phyloP scores from a whole-genome alignment of 164 flowering plant genomes.

The Tinospora cordifolia region DNA sequence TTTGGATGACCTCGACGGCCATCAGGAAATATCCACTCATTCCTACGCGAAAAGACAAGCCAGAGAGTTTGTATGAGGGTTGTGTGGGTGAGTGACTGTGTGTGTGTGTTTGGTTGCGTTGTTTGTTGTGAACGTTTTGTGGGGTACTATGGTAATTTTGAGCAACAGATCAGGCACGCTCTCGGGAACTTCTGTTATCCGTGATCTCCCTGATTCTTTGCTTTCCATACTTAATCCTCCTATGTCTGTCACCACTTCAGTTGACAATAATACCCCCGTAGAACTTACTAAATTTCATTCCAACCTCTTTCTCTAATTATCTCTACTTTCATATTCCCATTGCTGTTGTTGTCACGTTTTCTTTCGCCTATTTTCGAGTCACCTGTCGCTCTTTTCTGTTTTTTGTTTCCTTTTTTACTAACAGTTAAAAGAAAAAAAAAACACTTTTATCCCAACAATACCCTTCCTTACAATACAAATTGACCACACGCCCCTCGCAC shows the following conservation, averaged over 20 bases:
- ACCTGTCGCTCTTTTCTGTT: conserved; percentile 21
- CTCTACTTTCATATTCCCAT: background rate
- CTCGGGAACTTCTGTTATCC: background rate
- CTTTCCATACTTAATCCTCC: background rate
- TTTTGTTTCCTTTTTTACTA: background rate
- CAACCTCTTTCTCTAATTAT: too few relatives aligned
- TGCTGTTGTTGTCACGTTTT: conserved; percentile 22
- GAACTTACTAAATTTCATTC: background rate
- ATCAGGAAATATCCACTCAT: too few relatives aligned
- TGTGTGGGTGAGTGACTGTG: too few relatives aligned
- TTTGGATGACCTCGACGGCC: background rate
- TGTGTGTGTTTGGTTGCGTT: background rate
- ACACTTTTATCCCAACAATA: conserved; percentile 1
- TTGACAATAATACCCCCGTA: conserved; percentile 19
- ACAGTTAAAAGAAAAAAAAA: background rate
- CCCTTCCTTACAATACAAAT: background rate
- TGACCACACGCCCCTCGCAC: background rate
- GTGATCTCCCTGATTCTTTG: background rate
- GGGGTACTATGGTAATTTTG: too few relatives aligned
- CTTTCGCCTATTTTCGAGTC: conserved; percentile 27
- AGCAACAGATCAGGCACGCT: background rate
- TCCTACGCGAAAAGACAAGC: too few relatives aligned
- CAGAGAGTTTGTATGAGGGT: too few relatives aligned
- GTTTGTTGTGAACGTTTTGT: background rate
- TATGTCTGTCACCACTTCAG: background rate